These are phyloP conservation scores for Ottelia alismoides DNA, from an alignment of 106 monocot species.

Conservation along the genomic window DNA sequence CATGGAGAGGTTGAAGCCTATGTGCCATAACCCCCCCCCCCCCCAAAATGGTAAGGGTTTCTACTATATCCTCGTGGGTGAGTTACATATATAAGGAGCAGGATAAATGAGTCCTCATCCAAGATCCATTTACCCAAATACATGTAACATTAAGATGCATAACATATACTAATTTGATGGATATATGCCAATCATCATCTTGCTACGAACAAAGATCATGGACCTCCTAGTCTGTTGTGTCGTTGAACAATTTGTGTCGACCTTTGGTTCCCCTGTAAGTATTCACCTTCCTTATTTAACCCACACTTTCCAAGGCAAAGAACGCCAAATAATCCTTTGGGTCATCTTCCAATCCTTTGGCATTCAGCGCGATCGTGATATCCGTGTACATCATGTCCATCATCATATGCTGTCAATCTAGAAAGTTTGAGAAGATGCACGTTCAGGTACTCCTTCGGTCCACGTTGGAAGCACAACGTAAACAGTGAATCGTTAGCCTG, in stretches of 20 bases:
- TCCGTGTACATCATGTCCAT: conserved; percentile 86
- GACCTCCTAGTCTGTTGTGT: conserved; percentile 54
- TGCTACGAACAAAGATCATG: conserved; percentile 77
- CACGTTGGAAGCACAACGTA: conserved; percentile 69
- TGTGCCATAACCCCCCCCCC: too few species aligned
- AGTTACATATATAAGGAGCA: too few species aligned
- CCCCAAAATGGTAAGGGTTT: too few species aligned
- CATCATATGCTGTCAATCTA: conserved; percentile 59
- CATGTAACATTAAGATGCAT: too few species aligned
- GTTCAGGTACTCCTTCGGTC: conserved; percentile 62
- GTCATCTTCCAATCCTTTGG: conserved; percentile 39
- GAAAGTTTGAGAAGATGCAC: conserved; percentile 50
- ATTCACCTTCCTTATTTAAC: conserved; percentile 27
- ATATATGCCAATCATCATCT: conserved; percentile 91
- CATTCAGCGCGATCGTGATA: conserved; percentile 33
- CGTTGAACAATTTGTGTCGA: conserved; percentile 36
- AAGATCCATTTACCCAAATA: too few species aligned
- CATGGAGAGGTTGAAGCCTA: too few species aligned
- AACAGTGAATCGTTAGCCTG: conserved; percentile 43
- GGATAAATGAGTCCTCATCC: too few species aligned
- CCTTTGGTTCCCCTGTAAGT: conserved; percentile 28
- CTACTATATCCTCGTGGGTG: too few species aligned
- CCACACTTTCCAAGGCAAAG: conserved; percentile 68
- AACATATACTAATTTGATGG: too few species aligned
- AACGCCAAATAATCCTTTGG: conserved; percentile 57